phyloP scores from a whole-genome alignment of 2,329 filamentous ascomycete species.

The Penicillium nordicum region DNA sequence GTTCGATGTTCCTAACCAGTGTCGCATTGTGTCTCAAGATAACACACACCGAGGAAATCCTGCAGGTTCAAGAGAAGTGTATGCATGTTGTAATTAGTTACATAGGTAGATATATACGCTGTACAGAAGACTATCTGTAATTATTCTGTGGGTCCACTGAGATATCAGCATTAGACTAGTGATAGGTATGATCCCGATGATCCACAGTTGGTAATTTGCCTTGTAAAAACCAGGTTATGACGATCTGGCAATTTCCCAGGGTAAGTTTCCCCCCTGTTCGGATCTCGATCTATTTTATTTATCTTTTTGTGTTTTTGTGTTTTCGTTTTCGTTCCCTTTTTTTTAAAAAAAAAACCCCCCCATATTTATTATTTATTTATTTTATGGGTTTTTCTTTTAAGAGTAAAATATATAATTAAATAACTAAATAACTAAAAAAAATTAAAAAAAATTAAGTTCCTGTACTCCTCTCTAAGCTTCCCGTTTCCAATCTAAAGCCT shows the following conservation, averaged over 20 bases:
- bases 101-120: neutral
- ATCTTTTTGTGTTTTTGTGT: neutral
- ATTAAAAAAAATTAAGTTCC: neutral
- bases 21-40: conserved; percentile 4
- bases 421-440: too few species aligned
- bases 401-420: too few species aligned
- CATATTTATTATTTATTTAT: neutral
- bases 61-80: neutral
- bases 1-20: conserved; percentile 11
- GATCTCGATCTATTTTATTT: conserved; percentile 9
- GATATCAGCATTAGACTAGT: neutral
- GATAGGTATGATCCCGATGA: conserved; percentile 21
- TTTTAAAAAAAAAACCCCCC: neutral
- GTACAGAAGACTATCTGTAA: neutral
- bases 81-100: neutral
- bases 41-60: neutral
- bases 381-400: neutral
- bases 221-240: conserved; percentile 17
- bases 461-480: conserved; percentile 14
- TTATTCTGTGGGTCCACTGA: neutral
- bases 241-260: conserved; percentile 13
- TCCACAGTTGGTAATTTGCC: conserved; percentile 26
- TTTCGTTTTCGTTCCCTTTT: neutral
- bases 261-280: conserved; percentile 9
- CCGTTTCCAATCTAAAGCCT: conserved; percentile 21